phyloP scores from a whole-genome alignment of 164 flowering plant species.

The Vitis riparia region DNA sequence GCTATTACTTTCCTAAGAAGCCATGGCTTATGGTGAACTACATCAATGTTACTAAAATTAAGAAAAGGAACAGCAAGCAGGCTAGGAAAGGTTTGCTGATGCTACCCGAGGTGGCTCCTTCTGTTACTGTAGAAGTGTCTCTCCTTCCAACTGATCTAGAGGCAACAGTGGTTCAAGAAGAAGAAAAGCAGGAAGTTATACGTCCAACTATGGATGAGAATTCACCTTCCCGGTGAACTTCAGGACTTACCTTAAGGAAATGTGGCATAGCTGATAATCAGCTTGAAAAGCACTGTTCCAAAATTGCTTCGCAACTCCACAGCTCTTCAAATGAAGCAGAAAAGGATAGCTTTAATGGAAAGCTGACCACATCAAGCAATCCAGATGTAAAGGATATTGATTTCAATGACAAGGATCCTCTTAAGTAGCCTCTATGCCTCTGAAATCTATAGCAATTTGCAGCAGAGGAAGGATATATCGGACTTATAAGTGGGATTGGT shows the following conservation, averaged over 20 bases:
- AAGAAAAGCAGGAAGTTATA: conserved; percentile 9
- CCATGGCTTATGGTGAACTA: conserved; percentile 18
- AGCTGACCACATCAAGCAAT: conserved; percentile 15
- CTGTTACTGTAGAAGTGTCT: conserved; percentile 21
- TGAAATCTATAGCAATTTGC: conserved; percentile 65
- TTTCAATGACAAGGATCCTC: conserved; percentile 55
- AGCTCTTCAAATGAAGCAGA: conserved; percentile 32
- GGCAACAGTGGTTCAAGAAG: conserved; percentile 19
- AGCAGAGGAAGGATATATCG: conserved; percentile 82
- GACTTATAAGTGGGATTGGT: conserved; percentile 65
- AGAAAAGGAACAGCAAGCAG: conserved; percentile 46
- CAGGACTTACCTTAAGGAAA: neutral
- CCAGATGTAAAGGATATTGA: conserved; percentile 50
- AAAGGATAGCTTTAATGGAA: conserved; percentile 16
- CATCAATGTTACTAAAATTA: conserved; percentile 44
- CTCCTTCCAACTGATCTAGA: conserved; percentile 21
- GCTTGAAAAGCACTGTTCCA: conserved; percentile 5
- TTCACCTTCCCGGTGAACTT: neutral
- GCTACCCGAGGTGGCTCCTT: conserved; percentile 37
- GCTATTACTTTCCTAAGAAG: no score
- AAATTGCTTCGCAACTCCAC: conserved; percentile 12
- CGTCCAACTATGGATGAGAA: conserved; percentile 2
- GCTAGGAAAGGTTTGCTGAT: conserved; percentile 27
- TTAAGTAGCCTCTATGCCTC: conserved; percentile 72
- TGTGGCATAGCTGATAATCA: conserved; percentile 1